Percentiles rank a stretch among this genome's conserved stretches.
These are phyloP conservation scores for Podospora australis DNA, from an alignment of 495 filamentous ascomycete species.

Conservation along the genomic window DNA sequence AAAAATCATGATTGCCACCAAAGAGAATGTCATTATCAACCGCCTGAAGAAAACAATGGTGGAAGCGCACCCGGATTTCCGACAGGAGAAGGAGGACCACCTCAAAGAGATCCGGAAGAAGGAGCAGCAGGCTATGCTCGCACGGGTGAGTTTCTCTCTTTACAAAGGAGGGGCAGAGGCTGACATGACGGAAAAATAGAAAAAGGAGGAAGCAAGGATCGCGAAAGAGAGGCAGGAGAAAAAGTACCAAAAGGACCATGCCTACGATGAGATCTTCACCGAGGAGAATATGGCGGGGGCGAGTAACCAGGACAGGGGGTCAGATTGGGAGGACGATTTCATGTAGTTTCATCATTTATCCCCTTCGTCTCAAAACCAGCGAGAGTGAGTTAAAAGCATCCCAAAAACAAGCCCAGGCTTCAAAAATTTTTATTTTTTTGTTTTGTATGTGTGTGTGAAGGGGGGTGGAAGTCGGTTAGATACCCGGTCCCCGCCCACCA, in stretches of 20 bases:
- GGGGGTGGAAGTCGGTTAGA: too few relatives aligned
- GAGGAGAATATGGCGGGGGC: slow-evolving; percentile 58
- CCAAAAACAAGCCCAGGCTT: not conserved
- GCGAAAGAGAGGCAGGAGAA: slow-evolving; percentile 75
- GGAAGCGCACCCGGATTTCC: slow-evolving; percentile 77
- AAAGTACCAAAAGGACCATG: slow-evolving; percentile 91
- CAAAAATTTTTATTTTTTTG: not conserved
- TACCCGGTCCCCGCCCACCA: too few relatives aligned
- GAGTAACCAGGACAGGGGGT: slow-evolving; percentile 61
- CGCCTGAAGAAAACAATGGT: slow-evolving; percentile 91
- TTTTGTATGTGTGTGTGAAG: too few relatives aligned
- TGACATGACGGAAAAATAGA: slow-evolving; percentile 33
- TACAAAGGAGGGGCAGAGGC: not conserved
- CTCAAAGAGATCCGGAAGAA: slow-evolving; percentile 59
- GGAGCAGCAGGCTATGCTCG: slow-evolving; percentile 61
- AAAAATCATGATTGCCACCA: slow-evolving; percentile 63
- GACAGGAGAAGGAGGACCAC: slow-evolving; percentile 68
- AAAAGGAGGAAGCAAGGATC: slow-evolving; percentile 72
- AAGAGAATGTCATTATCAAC: slow-evolving; percentile 88
- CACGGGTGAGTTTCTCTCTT: slow-evolving; percentile 46
- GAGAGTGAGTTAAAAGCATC: too few relatives aligned
- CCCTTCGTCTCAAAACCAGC: not conserved
- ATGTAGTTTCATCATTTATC: slow-evolving; percentile 42
- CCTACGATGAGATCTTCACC: slow-evolving; percentile 78
- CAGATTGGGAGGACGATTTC: slow-evolving; percentile 65